phyloP scores from a whole-genome alignment of 1,284 basidiomycete species.

The Schizophyllum amplum region DNA sequence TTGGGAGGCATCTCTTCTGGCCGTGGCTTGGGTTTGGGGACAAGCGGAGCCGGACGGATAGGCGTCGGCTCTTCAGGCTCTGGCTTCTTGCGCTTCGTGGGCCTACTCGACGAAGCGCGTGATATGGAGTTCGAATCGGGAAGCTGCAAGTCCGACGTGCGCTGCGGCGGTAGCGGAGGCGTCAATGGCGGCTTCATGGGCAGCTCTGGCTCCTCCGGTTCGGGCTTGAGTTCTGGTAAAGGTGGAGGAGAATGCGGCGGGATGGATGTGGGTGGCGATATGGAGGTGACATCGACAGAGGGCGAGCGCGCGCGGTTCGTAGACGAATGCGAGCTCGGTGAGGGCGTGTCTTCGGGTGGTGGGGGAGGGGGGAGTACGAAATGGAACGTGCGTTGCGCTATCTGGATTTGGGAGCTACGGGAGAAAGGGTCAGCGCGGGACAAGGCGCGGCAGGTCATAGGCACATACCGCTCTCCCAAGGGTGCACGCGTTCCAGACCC shows the following conservation, averaged over 20 bases:
- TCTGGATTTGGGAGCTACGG: conserved; percentile 92
- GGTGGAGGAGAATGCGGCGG: conserved; percentile 66
- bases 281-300: conserved; percentile 72
- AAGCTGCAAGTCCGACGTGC: conserved; percentile 14
- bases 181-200: neutral
- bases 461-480: conserved; percentile 68
- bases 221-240: conserved; percentile 5
- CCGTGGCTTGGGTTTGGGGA: conserved; percentile 36
- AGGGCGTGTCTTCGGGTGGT: conserved; percentile 65
- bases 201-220: conserved; percentile 18
- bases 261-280: conserved; percentile 73
- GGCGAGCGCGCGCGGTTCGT: conserved; percentile 53
- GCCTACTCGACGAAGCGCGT: conserved; percentile 20
- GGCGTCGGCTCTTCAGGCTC: conserved; percentile 29
- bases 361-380: conserved; percentile 84
- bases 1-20: conserved; percentile 72
- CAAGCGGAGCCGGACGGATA: conserved; percentile 17
- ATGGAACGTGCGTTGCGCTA: conserved; percentile 95
- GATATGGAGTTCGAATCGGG: conserved; percentile 17
- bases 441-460: conserved; percentile 6
- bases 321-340: conserved; percentile 63
- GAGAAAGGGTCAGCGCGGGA: conserved; percentile 5
- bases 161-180: conserved; percentile 14
- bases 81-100: conserved; percentile 58
- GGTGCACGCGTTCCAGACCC: conserved; percentile 81